Evolutionary conservation across 495 filamentous ascomycete genomes (phyloP), one percentile per base, ranked within the genome.

Genomic region (Aspergillus olivimuriae): DNA sequence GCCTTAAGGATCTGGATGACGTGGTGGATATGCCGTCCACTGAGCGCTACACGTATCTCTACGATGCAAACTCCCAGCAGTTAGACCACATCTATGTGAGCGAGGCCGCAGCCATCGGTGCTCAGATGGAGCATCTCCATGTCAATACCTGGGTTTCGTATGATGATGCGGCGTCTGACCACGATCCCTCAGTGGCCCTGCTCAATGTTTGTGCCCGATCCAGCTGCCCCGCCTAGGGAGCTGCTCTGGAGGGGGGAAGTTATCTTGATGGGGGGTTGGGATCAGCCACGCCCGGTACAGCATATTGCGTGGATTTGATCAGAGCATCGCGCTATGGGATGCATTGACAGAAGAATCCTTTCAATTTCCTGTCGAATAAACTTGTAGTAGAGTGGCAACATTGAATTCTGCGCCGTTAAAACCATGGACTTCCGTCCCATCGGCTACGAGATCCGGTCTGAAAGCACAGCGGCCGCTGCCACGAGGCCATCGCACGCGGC

Each of bases 401-500:
- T n/a, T n/a, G n/a, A n/a, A n/a, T n/a, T n/a, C n/a, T n/a, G n/a
- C n/a, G n/a, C n/a, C n/a, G n/a, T n/a, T n/a, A n/a, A n/a, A n/a
- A n/a, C n/a, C n/a, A n/a, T n/a, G n/a, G n/a, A n/a, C n/a, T n/a
- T n/a, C n/a, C n/a, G n/a, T n/a, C n/a, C n/a, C n/a, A n/a, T n/a
- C n/a, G n/a, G n/a, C n/a, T n/a, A n/a, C n/a, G n/a, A n/a, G n/a
- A n/a, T n/a, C n/a, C n/a, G n/a, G n/a, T n/a, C n/a, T n/a, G n/a
- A n/a, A n/a, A 28, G 11, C 24, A 28, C 24, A 6, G 24, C 24
- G 5, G 24, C 24, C 4, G 81, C 84, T 11, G 81, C 86, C 24
- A 90, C 77, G 21, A 90, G 52, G 19, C 77, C 76, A 60, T 87
- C 84, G 57, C 85, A 60, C 0, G 81, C 83, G 3, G 78, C 80